Evolutionary conservation across 2,329 filamentous ascomycete genomes (phyloP), one percentile per base, ranked within the genome.

Genomic region (Calonectria pteridis): DNA sequence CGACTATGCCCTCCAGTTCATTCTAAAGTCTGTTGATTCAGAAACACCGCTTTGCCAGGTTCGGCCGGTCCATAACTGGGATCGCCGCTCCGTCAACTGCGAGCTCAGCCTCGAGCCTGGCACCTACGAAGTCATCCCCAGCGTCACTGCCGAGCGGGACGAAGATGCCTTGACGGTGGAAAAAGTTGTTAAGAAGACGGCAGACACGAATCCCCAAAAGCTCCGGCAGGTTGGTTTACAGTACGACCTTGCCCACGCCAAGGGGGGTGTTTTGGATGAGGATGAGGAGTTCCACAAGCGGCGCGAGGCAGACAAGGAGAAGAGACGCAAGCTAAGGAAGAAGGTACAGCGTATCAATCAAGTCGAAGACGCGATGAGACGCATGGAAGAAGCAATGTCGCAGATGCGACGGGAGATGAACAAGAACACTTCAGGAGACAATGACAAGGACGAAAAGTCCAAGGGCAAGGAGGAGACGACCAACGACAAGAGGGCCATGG

Each of bases 51-150:
- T 80, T 26, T 81, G 79, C 55, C 76, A 79, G 10, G 77, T 80
- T 10, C 73, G 78, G 16, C 62, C 78, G 18, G 69, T 71, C n/a
- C 76, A 78, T 31, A 76, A 76, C 16, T 83, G 82, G 78, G 83
- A 93, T 86, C 89, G 87, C 62, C 90, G 94, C 10, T 93, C 91
- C 1, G 90, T 94, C 18, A 94, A 91, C 71, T 92, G 91, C n/a
- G 94, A 95, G 79, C 86, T 94, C n/a, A 86, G 91, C 46, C 89
- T 95, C 2, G 91, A 94, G 37, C 88, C 92, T 0, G 93, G 93
- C 7, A 89, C 86, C 20, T 95, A 95, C 83, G 90, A 90, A 53
- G 89, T 95, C 0, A 84, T 94, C 11, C 90, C 94, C 78, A 94
- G 93, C 81, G 89, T 95, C 76, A 91, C 90, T 6, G 92, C 93